A percentile compares a stretch with the other conserved stretches of the same genome.
phyloP scores from a whole-genome alignment of 2,329 filamentous ascomycete species.

The Escovopsis weberi region DNA sequence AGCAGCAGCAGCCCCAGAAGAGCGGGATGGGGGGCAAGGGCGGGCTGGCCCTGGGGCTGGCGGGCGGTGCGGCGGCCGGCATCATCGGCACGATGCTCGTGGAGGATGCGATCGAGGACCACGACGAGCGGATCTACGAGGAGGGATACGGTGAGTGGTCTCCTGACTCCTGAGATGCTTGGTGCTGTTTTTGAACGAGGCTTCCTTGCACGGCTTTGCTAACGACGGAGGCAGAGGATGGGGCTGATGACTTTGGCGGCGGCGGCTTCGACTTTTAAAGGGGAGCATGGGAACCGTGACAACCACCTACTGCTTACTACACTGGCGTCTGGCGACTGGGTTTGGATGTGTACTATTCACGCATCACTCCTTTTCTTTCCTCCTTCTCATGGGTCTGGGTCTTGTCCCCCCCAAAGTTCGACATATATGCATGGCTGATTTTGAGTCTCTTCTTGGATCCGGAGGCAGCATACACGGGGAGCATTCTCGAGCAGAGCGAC shows the following conservation, averaged over 20 bases:
- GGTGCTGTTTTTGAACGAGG: too few species aligned
- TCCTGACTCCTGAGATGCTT: neutral
- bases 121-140: constrained; percentile 41
- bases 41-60: constrained; percentile 39
- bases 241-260: constrained; percentile 16
- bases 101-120: constrained; percentile 49
- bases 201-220: constrained; percentile 6
- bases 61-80: constrained; percentile 64
- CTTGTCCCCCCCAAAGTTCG: too few species aligned
- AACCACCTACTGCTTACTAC: too few species aligned
- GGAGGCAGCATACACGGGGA: too few species aligned
- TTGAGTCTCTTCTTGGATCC: too few species aligned
- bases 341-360: too few species aligned
- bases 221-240: constrained; percentile 13
- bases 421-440: too few species aligned
- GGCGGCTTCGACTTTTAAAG: constrained; percentile 9
- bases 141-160: constrained; percentile 26
- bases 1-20: constrained; percentile 23
- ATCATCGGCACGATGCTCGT: constrained; percentile 64
- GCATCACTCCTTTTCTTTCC: too few species aligned
- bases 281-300: constrained; percentile 1
- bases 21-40: constrained; percentile 20
- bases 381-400: too few species aligned
- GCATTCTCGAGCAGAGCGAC: too few species aligned
- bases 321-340: too few species aligned